These are phyloP conservation scores for Diutina scorzettiae DNA, from an alignment of 1,139 yeast species.

Conservation along the genomic window DNA sequence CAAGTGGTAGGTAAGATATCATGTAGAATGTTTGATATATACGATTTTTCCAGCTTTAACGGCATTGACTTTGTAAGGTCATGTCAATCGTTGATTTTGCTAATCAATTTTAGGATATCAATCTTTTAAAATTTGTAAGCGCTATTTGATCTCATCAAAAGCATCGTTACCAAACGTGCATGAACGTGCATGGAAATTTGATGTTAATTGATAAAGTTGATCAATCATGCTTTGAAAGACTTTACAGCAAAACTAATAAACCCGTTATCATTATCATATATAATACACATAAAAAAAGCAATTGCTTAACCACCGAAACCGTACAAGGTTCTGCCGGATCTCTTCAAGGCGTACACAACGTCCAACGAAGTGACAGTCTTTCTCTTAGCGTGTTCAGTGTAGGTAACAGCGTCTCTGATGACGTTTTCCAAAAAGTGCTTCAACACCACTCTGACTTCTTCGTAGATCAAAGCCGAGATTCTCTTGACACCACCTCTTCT, in stretches of 20 bases:
- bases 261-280: not conserved
- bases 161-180: too few species aligned
- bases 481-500: slow-evolving; percentile 99
- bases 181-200: not conserved
- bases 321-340: slow-evolving; percentile 99
- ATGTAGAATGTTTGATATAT: too few species aligned
- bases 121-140: too few species aligned
- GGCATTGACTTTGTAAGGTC: too few species aligned
- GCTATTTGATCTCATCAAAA: too few species aligned
- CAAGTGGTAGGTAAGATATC: too few species aligned
- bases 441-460: slow-evolving; percentile 95
- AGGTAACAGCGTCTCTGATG: slow-evolving; percentile 97
- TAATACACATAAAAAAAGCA: slow-evolving; percentile 5
- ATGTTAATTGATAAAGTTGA: not conserved
- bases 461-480: slow-evolving; percentile 96
- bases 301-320: slow-evolving; percentile 94
- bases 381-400: slow-evolving; percentile 99
- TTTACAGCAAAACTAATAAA: not conserved
- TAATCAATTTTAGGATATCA: too few species aligned
- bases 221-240: not conserved
- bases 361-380: slow-evolving; percentile 98
- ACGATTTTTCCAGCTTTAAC: too few species aligned
- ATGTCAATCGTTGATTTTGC: too few species aligned
- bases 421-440: slow-evolving; percentile 94
- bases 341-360: slow-evolving; percentile 98